These are phyloP conservation scores for Russula foetens DNA, from an alignment of 768 basidiomycete species.

Conservation along the genomic window DNA sequence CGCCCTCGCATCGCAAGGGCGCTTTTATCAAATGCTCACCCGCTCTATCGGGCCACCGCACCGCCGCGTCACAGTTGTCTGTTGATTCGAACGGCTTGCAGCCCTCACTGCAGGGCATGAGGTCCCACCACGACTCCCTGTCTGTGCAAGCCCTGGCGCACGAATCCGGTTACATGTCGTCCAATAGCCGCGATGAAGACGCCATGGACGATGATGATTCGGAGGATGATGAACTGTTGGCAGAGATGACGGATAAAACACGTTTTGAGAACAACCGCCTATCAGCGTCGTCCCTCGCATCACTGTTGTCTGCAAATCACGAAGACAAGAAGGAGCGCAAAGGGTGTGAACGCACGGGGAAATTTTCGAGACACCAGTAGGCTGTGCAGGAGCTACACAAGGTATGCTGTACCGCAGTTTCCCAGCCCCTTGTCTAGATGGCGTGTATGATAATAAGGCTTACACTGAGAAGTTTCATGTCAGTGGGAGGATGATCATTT, in stretches of 20 bases:
- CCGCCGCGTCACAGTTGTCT: constrained; percentile 6
- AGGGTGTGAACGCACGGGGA: constrained; percentile 8
- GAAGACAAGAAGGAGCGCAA: constrained; percentile 7
- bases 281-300: constrained; percentile 8
- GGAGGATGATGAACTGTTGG: no score
- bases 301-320: background rate
- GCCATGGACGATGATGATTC: no score
- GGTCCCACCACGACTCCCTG: no score
- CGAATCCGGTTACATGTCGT: no score
- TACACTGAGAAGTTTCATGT: constrained; percentile 87
- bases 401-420: constrained; percentile 24
- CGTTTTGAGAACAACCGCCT: constrained; percentile 1
- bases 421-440: constrained; percentile 43
- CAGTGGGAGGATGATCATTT: constrained; percentile 64
- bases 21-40: constrained; percentile 7
- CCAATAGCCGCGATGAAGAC: no score
- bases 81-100: constrained; percentile 6
- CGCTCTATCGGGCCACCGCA: background rate
- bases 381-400: constrained; percentile 20
- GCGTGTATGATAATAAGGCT: constrained; percentile 86
- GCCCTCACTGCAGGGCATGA: no score
- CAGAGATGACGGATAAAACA: background rate
- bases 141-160: no score
- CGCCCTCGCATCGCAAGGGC: no score
- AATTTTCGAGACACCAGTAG: constrained; percentile 9